phyloP scores from a whole-genome alignment of 495 filamentous ascomycete genomes.

The Hypoxylon fuscum region DNA sequence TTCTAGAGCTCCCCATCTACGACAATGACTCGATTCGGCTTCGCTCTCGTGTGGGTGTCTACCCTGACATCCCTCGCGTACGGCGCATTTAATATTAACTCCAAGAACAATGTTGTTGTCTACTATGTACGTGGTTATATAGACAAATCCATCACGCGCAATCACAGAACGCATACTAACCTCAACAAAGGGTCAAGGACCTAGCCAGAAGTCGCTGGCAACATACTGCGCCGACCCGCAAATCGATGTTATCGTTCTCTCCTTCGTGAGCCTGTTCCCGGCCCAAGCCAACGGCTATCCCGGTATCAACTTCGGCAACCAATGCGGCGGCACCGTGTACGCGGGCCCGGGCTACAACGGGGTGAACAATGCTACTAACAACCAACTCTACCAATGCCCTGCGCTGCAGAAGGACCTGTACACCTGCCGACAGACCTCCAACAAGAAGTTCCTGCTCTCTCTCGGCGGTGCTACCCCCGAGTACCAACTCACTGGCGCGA shows the following conservation, averaged over 20 bases:
- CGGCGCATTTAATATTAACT: constrained; percentile 28
- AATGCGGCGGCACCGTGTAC: constrained; percentile 59
- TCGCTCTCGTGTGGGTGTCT: constrained; percentile 7
- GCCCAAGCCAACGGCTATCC: constrained; percentile 63
- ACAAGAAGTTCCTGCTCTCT: constrained; percentile 72
- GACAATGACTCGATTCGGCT: constrained; percentile 19
- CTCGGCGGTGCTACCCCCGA: constrained; percentile 66
- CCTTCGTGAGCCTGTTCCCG: constrained; percentile 72
- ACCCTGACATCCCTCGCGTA: constrained; percentile 9
- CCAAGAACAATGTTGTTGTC: constrained; percentile 58
- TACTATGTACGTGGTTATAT: constrained; percentile 55
- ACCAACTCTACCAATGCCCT: constrained; percentile 47
- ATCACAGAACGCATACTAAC: constrained; percentile 5
- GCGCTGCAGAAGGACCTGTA: constrained; percentile 58
- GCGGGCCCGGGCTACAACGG: constrained; percentile 46
- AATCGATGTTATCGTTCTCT: constrained; percentile 74
- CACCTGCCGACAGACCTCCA: constrained; percentile 53
- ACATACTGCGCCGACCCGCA: constrained; percentile 66
- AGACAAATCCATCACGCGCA: not conserved
- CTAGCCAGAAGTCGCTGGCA: constrained; percentile 54
- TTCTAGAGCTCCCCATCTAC: not conserved
- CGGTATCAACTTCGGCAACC: constrained; percentile 72
- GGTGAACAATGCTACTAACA: constrained; percentile 32
- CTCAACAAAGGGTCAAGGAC: constrained; percentile 55
- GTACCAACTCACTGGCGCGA: constrained; percentile 46